Percentiles rank a stretch among this genome's conserved stretches.
Conservation (phyloP, 192 early-diverging fungal genomes). For the Coemansia sp. region DNA sequence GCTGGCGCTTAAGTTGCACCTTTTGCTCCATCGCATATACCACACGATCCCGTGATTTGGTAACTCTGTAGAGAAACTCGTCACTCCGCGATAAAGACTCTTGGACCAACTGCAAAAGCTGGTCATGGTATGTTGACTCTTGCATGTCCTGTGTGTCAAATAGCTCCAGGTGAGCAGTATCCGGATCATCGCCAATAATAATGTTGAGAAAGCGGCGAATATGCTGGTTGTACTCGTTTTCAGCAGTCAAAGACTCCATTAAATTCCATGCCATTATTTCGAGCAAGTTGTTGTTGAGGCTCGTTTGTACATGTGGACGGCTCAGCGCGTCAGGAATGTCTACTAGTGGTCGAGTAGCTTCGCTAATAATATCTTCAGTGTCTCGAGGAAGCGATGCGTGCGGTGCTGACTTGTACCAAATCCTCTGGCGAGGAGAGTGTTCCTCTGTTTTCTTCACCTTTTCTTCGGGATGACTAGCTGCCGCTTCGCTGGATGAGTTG, state of each 20-base stretch:
- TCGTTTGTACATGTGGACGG: conserved; percentile 43
- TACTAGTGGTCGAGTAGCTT: conserved; percentile 34
- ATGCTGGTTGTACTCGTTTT: conserved; percentile 54
- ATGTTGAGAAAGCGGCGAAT: conserved; percentile 53
- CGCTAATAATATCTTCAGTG: conserved; percentile 43
- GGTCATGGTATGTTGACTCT: conserved; percentile 31
- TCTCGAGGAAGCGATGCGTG: conserved; percentile 43
- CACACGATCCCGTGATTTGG: conserved; percentile 42
- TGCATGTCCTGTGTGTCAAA: conserved; percentile 37
- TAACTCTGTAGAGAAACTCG: conserved; percentile 47
- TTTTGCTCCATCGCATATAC: conserved; percentile 46
- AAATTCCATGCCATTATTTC: conserved; percentile 50
- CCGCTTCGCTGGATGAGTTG: not conserved
- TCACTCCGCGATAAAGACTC: conserved; percentile 51
- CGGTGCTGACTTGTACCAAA: conserved; percentile 11
- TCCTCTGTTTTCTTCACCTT: not conserved
- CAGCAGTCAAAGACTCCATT: conserved; percentile 43
- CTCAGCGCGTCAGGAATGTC: conserved; percentile 42
- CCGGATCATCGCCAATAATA: conserved; percentile 47
- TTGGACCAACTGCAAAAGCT: conserved; percentile 45
- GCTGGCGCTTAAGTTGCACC: conserved; percentile 36
- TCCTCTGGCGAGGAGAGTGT: conserved; percentile 10
- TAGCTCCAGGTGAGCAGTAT: conserved; percentile 42
- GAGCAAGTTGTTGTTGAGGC: conserved; percentile 44
- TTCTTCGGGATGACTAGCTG: not conserved